A percentile compares a stretch with the other conserved stretches of the same genome.
phyloP scores from a whole-genome alignment of 148 eudicot species.

The Camellia japonica region DNA sequence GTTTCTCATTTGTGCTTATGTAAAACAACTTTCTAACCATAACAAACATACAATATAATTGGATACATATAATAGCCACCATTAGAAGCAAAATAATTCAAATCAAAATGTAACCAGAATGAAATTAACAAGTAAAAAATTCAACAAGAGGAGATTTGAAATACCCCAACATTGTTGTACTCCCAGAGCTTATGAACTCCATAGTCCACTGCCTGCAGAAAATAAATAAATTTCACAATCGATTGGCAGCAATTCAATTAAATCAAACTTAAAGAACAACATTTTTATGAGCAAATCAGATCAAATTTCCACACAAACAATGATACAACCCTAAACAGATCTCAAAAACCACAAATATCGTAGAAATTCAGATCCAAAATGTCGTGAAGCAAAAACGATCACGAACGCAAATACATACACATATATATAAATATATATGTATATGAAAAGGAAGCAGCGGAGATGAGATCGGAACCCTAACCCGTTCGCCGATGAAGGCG shows the following conservation, averaged over 20 bases:
- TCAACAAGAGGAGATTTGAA: neutral
- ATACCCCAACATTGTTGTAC: constrained; percentile 79
- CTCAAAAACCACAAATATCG: neutral
- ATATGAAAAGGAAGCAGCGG: neutral
- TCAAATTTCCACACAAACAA: neutral
- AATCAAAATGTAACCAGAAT: neutral
- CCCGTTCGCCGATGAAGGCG: constrained; percentile 74
- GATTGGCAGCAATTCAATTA: neutral
- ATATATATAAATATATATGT: neutral
- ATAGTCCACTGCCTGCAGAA: constrained; percentile 70
- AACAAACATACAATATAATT: neutral
- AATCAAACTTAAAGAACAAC: neutral
- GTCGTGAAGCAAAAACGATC: neutral
- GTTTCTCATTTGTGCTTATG: no score
- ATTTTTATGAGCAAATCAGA: neutral
- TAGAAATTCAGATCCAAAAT: no score
- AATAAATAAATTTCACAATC: neutral
- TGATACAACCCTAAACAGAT: neutral
- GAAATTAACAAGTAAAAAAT: constrained; percentile 5
- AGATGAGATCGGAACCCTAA: constrained; percentile 8
- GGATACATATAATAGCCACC: neutral
- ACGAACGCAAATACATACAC: no score
- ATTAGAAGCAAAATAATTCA: neutral
- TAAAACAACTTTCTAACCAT: neutral
- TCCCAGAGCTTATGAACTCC: constrained; percentile 83